A percentile compares a stretch with the other conserved stretches of the same genome.
phyloP scores from a whole-genome alignment of 192 early-diverging fungal genomes.

The Entomortierella chlamydospora region DNA sequence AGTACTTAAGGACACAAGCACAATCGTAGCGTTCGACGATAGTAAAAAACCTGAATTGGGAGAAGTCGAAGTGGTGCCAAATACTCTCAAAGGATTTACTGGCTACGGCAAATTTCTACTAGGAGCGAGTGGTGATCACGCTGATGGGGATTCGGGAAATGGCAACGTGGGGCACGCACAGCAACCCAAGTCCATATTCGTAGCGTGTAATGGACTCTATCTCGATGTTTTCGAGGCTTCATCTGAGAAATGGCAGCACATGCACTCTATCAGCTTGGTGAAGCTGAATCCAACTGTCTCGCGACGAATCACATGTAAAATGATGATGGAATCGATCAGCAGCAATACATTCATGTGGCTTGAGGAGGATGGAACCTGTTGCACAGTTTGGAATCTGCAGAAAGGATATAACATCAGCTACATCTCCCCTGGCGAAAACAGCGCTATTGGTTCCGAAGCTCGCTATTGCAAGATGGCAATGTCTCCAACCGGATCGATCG shows the following conservation, averaged over 20 bases:
- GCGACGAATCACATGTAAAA: conserved; percentile 43
- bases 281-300: conserved; percentile 39
- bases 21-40: neutral
- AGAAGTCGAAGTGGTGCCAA: neutral
- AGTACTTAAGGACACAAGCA: neutral
- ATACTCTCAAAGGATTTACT: conserved; percentile 12
- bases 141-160: neutral
- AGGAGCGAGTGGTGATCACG: conserved; percentile 11
- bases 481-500: conserved; percentile 40
- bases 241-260: conserved; percentile 17
- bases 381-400: conserved; percentile 37
- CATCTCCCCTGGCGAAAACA: conserved; percentile 26
- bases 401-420: conserved; percentile 43
- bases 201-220: conserved; percentile 34
- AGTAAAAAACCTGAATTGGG: neutral
- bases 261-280: conserved; percentile 22
- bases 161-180: neutral
- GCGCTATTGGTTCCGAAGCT: conserved; percentile 22
- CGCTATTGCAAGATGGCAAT: conserved; percentile 49
- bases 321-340: conserved; percentile 46
- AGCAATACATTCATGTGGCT: conserved; percentile 51
- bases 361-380: conserved; percentile 27
- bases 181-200: conserved; percentile 12
- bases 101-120: conserved; percentile 32
- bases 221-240: conserved; percentile 28